These are phyloP conservation scores for Xylariaceae sp. DNA, from an alignment of 2,329 filamentous ascomycete species.

Conservation along the genomic window DNA sequence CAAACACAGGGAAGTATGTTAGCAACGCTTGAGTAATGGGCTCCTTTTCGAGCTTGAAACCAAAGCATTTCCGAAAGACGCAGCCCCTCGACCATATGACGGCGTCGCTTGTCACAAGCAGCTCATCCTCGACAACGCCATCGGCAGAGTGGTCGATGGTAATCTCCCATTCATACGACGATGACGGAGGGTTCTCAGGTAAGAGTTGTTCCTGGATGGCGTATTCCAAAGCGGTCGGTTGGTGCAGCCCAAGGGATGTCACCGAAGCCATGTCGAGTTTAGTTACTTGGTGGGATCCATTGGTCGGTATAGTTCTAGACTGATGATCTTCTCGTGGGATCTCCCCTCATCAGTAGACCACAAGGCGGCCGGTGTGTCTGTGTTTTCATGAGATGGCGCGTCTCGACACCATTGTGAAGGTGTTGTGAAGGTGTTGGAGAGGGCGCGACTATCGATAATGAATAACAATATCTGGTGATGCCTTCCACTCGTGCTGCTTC, in stretches of 20 bases:
- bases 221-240: constrained; percentile 76
- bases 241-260: constrained; percentile 85
- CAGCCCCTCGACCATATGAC: constrained; percentile 88
- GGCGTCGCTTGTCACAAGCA: constrained; percentile 67
- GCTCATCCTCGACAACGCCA: constrained; percentile 62
- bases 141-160: constrained; percentile 36
- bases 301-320: too few species aligned
- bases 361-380: too few species aligned
- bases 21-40: constrained; percentile 79
- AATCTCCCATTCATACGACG: constrained; percentile 73
- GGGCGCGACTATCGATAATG: too few species aligned
- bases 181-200: constrained; percentile 56
- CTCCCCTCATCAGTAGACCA: too few species aligned
- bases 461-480: too few species aligned
- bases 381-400: too few species aligned
- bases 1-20: constrained; percentile 66
- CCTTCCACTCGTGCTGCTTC: too few species aligned
- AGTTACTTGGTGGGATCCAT: constrained; percentile 20
- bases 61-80: constrained; percentile 78
- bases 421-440: too few species aligned
- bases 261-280: constrained; percentile 83
- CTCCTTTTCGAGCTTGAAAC: constrained; percentile 82
- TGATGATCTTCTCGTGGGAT: too few species aligned
- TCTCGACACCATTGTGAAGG: too few species aligned
- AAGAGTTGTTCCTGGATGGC: constrained; percentile 77